phyloP scores from a whole-genome alignment of 225 moss, liverwort and hornwort species.

The Anthoceros angustus region DNA sequence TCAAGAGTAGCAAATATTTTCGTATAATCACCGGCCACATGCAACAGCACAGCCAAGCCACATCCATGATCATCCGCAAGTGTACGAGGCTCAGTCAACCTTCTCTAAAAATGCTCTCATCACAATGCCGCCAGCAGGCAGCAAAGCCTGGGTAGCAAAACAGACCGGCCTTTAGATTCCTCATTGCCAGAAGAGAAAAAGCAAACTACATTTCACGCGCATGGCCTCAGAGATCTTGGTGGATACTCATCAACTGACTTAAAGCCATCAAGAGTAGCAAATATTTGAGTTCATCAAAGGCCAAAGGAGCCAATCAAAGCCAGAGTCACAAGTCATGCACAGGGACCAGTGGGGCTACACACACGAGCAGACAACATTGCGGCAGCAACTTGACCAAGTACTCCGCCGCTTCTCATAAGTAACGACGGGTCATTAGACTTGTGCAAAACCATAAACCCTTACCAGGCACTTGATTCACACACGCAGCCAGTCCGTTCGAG shows the following conservation, averaged over 20 bases:
- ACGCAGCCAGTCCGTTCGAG: conserved; percentile 72
- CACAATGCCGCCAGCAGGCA: neutral
- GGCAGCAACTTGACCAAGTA: neutral
- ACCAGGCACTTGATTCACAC: conserved; percentile 82
- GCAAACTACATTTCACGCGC: neutral
- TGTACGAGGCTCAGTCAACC: neutral
- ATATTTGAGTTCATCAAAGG: neutral
- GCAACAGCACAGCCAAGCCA: neutral
- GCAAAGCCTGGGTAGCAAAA: neutral
- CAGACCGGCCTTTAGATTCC: neutral
- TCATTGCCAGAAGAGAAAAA: neutral
- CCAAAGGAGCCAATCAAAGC: neutral
- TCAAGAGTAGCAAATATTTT: neutral
- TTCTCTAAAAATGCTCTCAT: neutral
- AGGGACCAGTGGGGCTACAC: neutral
- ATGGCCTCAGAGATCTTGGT: conserved; percentile 6
- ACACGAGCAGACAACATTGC: neutral
- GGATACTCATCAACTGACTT: neutral
- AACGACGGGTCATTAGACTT: conserved; percentile 5
- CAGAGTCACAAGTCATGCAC: no score
- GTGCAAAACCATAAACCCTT: conserved; percentile 3
- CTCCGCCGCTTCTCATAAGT: neutral
- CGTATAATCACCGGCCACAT: neutral
- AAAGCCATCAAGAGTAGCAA: conserved; percentile 1
- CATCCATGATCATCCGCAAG: neutral